phyloP scores from a whole-genome alignment of 495 filamentous ascomycete species.

The Xylaria bambusicola region DNA sequence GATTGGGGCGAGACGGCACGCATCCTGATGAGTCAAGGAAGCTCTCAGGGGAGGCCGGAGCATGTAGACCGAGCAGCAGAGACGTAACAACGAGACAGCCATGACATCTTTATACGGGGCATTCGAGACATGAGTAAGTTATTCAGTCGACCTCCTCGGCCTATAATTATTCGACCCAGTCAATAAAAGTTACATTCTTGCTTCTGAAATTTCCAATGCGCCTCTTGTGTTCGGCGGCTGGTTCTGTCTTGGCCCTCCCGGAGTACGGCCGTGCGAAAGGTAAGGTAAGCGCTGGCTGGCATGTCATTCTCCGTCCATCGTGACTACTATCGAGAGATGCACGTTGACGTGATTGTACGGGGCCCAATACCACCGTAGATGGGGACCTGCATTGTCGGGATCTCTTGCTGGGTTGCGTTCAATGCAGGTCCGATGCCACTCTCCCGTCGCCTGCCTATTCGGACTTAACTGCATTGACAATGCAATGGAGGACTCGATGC shows the following conservation, averaged over 20 bases:
- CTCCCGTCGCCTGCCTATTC: neutral
- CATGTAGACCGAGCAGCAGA: too few species aligned
- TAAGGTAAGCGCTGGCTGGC: too few species aligned
- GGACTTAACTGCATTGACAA: neutral
- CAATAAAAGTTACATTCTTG: neutral
- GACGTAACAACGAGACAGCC: neutral
- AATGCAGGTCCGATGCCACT: slow-evolving; percentile 7
- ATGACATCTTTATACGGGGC: neutral
- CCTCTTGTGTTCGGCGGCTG: neutral
- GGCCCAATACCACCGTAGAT: neutral
- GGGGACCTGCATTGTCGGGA: slow-evolving; percentile 8
- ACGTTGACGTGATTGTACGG: slow-evolving; percentile 13
- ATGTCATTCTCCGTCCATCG: neutral
- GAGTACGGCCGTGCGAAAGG: slow-evolving; percentile 7
- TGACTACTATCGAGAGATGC: neutral
- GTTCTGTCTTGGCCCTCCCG: neutral
- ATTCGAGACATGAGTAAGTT: neutral
- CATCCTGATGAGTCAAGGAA: neutral
- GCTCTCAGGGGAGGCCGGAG: too few species aligned
- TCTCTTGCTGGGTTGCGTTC: neutral
- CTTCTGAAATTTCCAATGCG: neutral
- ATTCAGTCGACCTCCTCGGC: neutral
- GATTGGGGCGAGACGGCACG: neutral
- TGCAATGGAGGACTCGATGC: neutral
- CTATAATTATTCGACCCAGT: neutral